phyloP scores from a whole-genome alignment of 2,329 filamentous ascomycete genomes.

The Orbilia javanica region DNA sequence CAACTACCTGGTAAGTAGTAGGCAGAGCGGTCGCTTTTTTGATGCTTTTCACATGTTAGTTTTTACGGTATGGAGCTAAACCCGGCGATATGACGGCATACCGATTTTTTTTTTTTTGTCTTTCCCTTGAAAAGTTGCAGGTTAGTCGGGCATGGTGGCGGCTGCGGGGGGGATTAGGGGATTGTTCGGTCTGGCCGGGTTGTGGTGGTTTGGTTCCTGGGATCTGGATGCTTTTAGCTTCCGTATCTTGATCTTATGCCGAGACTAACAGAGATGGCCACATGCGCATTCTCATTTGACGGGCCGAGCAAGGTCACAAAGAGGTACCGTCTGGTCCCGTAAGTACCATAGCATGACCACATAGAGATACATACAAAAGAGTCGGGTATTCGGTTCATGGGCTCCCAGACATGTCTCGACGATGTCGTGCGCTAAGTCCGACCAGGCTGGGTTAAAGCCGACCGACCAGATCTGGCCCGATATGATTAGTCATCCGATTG shows the following conservation, averaged over 20 bases:
- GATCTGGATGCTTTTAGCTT: conserved; percentile 27
- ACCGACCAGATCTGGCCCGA: not conserved
- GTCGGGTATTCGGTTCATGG: too few relatives aligned
- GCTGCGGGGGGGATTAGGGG: not conserved
- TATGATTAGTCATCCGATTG: conserved; percentile 3
- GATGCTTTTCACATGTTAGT: conserved; percentile 54
- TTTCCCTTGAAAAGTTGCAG: not conserved
- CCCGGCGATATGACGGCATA: conserved; percentile 41
- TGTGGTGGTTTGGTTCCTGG: conserved; percentile 24
- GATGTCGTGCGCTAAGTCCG: conserved; percentile 6
- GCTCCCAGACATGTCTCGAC: not conserved
- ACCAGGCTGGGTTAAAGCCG: not conserved
- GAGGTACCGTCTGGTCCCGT: too few relatives aligned
- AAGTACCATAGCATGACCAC: not conserved
- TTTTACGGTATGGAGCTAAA: not conserved
- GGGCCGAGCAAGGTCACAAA: not conserved
- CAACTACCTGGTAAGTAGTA: too few relatives aligned
- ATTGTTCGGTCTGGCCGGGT: conserved; percentile 16
- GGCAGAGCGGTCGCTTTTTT: conserved; percentile 10
- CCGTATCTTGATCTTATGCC: conserved; percentile 54
- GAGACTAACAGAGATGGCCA: conserved; percentile 30
- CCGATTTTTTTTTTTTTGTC: conserved; percentile 28
- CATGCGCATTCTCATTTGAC: conserved; percentile 1
- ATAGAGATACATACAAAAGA: not conserved
- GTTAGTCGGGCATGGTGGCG: conserved; percentile 28